Base-by-base conservation (phyloP, 306 rosid genomes). In the Cicer judaicum region DNA sequence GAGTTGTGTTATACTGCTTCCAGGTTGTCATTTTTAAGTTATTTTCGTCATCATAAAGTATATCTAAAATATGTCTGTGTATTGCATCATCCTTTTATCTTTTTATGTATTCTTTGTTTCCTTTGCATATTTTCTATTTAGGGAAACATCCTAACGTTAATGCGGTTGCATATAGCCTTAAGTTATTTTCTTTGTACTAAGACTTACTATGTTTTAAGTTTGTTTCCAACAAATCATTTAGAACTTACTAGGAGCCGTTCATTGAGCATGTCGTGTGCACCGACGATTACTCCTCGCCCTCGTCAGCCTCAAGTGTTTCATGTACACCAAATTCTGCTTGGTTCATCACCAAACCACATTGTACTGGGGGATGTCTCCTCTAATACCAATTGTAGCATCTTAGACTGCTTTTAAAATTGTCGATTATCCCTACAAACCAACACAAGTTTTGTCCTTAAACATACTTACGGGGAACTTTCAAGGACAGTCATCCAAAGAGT, bases 1-100 rank as follows among this genome's bases (percentile, higher is more conserved):
- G 90, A 40, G 76, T 63, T 74, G 36, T 40, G 29, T 55, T 65
- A 73, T 79, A 68, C 62, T 39, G 19, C 60, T 77, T 80, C 70
- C 50, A 79, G 15, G 49, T 63, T 65, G 44, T 13, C 47, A 47
- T 74, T 52, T 55, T 56, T 46, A 10, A 52, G 10, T 60, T 14
- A 19, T 42, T 47, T 34, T 50, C 11, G 13, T 34, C 3, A 14
- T 63, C 70, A 38, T 43, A 34, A 41, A 71, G 61, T 69, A 29
- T 49, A 29, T 29, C 36, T 29, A 43, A 76, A 65, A 5, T 18
- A 56, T 57, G 40, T 66, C 39, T 21, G 8, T 53, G 64, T 42
- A 62, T 43, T 44, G 13, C 46, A 42, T 54, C 39, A 64, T 63
- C 61, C 41, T 21, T 57, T 10, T 14, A 18, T 55, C 9, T 21